These are phyloP conservation scores for Pichia sp. DNA, from an alignment of 1,139 yeast genomes.

Conservation along the genomic window DNA sequence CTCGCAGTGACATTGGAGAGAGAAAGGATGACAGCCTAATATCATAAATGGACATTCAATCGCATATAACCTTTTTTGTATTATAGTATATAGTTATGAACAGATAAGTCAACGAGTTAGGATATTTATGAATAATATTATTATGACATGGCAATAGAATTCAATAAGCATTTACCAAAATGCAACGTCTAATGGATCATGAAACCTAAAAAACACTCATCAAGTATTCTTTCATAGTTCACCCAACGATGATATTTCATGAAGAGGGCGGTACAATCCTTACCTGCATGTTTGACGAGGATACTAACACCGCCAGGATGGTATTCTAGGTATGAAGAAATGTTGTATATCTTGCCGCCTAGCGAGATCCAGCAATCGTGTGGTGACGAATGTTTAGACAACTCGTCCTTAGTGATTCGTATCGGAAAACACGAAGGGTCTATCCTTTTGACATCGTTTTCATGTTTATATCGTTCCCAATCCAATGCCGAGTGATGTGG, in stretches of 20 bases:
- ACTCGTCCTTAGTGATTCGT: constrained; percentile 55
- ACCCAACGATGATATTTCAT: constrained; percentile 87
- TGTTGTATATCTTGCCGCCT: constrained; percentile 76
- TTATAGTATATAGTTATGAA: not conserved
- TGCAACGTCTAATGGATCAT: not conserved
- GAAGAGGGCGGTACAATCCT: constrained; percentile 77
- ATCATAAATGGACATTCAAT: not conserved
- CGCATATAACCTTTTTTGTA: not conserved
- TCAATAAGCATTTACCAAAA: not conserved
- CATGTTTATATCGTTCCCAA: constrained; percentile 64
- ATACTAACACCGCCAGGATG: constrained; percentile 94
- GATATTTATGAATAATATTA: not conserved
- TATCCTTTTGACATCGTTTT: constrained; percentile 32
- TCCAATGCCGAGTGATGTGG: constrained; percentile 87
- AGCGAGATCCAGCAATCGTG: constrained; percentile 86
- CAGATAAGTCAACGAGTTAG: not conserved
- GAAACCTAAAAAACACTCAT: constrained; percentile 74
- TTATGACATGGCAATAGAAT: too few species aligned
- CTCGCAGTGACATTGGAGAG: not conserved
- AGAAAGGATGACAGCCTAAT: not conserved
- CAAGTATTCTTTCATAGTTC: constrained; percentile 76
- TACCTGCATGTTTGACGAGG: constrained; percentile 75
- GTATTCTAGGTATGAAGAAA: constrained; percentile 74
- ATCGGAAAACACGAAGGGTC: constrained; percentile 40
- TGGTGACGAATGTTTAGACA: constrained; percentile 51